Evolutionary conservation across 257 asterid species (phyloP), one percentile per base, ranked within the genome.

Genomic region (Lycium ferocissimum): DNA sequence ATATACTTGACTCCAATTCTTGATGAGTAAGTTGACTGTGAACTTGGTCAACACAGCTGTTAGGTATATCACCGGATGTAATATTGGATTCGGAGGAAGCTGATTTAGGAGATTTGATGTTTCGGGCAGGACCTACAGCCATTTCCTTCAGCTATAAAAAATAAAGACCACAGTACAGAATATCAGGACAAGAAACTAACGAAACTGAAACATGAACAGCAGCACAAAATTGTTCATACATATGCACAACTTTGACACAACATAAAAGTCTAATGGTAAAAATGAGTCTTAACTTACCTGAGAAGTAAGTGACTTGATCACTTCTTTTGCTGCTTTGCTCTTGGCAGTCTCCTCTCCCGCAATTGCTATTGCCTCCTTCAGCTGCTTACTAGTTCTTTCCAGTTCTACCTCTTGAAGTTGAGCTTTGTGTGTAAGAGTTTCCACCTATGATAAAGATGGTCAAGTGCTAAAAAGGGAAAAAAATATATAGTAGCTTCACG

Each of bases 291-390:
- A 53, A 51, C 93, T 89, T 90, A 95, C 99, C 90, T 95, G 98
- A 83, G 98, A 92, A 83, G 98, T 95, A 61, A 95, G 97, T 18
- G 98, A 93, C 90, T 93, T 95, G 89, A 95, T 95, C 86, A 95
- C 99, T 92, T 95, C 98, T 92, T 95, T 95, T 40, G 99, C 99
- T 17, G 98, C 98, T 91, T 94, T 95, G 93, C 98, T 92, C 87
- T 95, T 95, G 57, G 96, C 95, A 79, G 95, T 92, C 92, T 95
- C 99, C 87, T 95, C 99, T 86, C 96, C 98, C 7, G 98, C 99
- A 89, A 93, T 89, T 81, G 94, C 86, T 81, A 92, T 92, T 76
- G 98, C 96, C 82, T 95, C 99, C 92, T 93, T 93, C 88, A 95
- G 90, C 89, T 94, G 98, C 83, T 89, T 92, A 53, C 93, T 91